phyloP scores from a whole-genome alignment of 2,329 filamentous ascomycete species.

The Colletotrichum caudatum region DNA sequence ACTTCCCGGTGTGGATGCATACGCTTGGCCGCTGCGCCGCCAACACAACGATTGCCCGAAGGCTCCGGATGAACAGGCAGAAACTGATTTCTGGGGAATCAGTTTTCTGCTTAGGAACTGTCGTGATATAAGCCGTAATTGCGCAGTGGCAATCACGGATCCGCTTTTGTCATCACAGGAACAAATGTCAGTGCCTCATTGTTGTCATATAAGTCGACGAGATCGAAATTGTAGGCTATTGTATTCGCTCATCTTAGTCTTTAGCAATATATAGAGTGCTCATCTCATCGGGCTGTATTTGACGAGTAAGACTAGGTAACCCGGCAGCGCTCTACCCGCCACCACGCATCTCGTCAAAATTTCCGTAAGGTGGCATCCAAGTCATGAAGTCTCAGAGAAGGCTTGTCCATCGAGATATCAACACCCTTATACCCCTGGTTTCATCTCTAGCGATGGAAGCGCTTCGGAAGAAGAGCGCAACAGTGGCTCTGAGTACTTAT shows the following conservation, averaged over 20 bases:
- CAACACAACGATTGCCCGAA: conserved; percentile 4
- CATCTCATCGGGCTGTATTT: too few species aligned
- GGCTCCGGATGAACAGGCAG: conserved; percentile 19
- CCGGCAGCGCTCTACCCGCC: not conserved
- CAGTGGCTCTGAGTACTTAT: not conserved
- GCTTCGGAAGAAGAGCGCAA: not conserved
- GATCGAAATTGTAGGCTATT: too few species aligned
- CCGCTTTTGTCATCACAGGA: too few species aligned
- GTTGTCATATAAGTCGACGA: not conserved
- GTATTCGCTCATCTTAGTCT: not conserved
- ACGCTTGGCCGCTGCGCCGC: not conserved
- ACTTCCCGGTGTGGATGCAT: not conserved
- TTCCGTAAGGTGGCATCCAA: not conserved
- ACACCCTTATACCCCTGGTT: conserved; percentile 11
- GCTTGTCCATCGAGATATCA: conserved; percentile 4
- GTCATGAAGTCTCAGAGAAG: not conserved
- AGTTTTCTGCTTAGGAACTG: not conserved
- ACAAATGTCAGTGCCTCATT: not conserved
- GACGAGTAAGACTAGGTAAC: not conserved
- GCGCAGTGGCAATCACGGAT: too few species aligned
- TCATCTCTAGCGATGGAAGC: conserved; percentile 20
- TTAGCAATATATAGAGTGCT: not conserved
- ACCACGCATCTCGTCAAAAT: conserved; percentile 3
- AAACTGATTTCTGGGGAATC: not conserved
- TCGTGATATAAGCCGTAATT: too few species aligned